A percentile compares a stretch with the other conserved stretches of the same genome.
Evolutionary conservation across 2,329 filamentous ascomycete species (phyloP).

Genomic region (Pseudogymnoascus verrucosus): DNA sequence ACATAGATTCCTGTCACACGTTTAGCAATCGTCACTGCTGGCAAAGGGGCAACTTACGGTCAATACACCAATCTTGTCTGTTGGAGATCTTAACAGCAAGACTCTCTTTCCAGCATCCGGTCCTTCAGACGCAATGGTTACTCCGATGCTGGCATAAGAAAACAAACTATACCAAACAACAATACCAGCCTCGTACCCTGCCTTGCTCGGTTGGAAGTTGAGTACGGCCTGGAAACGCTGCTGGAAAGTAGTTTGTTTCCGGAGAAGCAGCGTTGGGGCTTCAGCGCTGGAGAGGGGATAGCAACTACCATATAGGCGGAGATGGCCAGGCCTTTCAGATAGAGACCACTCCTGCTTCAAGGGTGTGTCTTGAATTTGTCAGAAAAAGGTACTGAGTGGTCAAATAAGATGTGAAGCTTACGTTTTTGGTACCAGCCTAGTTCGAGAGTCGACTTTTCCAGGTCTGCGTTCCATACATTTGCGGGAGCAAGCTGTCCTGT

Average conservation of each 20-base stretch:
- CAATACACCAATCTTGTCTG: neutral
- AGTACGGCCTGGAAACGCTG: constrained; percentile 37
- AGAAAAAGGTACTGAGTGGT: neutral
- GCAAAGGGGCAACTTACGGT: neutral
- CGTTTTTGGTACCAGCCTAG: constrained; percentile 35
- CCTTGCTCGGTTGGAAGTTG: constrained; percentile 36
- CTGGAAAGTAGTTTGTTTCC: constrained; percentile 42
- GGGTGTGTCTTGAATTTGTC: constrained; percentile 35
- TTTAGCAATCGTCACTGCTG: neutral
- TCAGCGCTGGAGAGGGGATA: constrained; percentile 43
- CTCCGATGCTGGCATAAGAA: constrained; percentile 36
- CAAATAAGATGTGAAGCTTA: constrained; percentile 10
- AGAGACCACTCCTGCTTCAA: constrained; percentile 39
- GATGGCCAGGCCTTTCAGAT: constrained; percentile 33
- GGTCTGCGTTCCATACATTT: constrained; percentile 31
- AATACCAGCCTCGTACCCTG: constrained; percentile 43
- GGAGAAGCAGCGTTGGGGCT: constrained; percentile 43
- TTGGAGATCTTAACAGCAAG: neutral
- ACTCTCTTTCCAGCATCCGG: neutral
- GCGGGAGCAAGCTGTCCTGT: constrained; percentile 15
- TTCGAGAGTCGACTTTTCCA: constrained; percentile 26
- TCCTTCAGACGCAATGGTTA: constrained; percentile 17
- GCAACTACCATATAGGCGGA: constrained; percentile 44
- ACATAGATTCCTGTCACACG: neutral
- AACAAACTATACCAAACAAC: constrained; percentile 47